Evolutionary conservation across 352 stramenopile species (phyloP).

Genomic region (Phytopythium mirpurense): DNA sequence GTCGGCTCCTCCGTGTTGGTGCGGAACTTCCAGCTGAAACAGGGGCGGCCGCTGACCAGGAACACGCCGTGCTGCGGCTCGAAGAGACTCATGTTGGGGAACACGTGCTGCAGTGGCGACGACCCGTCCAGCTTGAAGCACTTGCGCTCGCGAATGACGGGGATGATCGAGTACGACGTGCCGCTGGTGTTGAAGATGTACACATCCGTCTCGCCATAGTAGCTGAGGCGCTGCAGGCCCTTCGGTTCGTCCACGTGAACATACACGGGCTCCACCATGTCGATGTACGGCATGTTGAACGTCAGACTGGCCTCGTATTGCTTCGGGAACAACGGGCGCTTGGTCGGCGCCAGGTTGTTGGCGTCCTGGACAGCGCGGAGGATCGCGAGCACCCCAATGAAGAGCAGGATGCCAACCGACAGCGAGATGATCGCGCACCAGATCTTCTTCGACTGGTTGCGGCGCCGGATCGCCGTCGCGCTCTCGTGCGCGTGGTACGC

Average conservation of each 20-base stretch:
- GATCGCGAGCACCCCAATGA: conserved; percentile 80
- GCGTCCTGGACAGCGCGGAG: conserved; percentile 76
- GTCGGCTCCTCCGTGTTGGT: conserved; percentile 52
- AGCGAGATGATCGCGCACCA: conserved; percentile 83
- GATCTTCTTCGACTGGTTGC: conserved; percentile 61
- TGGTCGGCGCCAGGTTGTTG: conserved; percentile 63
- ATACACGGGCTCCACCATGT: conserved; percentile 85
- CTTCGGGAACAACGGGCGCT: conserved; percentile 63
- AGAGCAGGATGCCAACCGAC: conserved; percentile 69
- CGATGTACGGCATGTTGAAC: conserved; percentile 87
- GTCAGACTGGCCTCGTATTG: conserved; percentile 87
- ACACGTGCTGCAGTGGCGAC: conserved; percentile 72
- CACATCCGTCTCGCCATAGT: conserved; percentile 84
- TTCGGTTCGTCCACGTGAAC: conserved; percentile 72
- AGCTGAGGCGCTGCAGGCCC: conserved; percentile 82
- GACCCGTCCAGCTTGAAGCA: conserved; percentile 58
- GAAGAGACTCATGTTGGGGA: conserved; percentile 81
- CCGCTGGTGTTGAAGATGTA: conserved; percentile 84
- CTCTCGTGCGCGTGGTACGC: conserved; percentile 31
- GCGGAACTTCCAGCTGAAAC: conserved; percentile 79
- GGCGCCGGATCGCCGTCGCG: conserved; percentile 36
- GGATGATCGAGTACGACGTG: conserved; percentile 79
- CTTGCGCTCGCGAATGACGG: conserved; percentile 67
- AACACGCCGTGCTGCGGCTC: conserved; percentile 80
- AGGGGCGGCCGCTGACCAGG: conserved; percentile 62